Base-by-base conservation (phyloP, 1,139 yeast species). In the Candida sp. region DNA sequence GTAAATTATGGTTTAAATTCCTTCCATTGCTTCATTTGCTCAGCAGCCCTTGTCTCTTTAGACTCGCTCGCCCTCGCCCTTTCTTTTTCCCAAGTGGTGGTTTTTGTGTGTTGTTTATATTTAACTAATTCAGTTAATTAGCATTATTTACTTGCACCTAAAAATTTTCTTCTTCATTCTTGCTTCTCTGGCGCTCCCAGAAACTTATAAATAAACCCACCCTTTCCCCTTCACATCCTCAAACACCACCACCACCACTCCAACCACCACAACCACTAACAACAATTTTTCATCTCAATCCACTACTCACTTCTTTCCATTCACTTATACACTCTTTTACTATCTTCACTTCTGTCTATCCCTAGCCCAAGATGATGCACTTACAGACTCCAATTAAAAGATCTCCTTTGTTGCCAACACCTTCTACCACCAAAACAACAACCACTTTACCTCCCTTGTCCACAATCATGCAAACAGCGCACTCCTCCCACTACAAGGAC, bases 391-490 rank as follows among this genome's bases (percentile, higher is more conserved):
- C 75, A 46, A 68, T 35, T 17, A 44, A 68, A 58, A 67, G 72
- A 58, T 66, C 70, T 11, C 23, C 38, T 17, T 73, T 68, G 46
- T 62, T 69, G 40, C 63, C 71, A n/a, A 67, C 67, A 37, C 42
- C 50, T n/a, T 30, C 49, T 9, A 31, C 50, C 30, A 32, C 53
- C 17, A 32, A 34, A 17, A 17, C 17, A 12, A 28, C 45, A 32
- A 32, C 75, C 42, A 63, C 65, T 54, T 72, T 77, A 53, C 81
- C 81, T 26, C 81, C 81, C 22, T 71, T 77, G 59, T 70, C 77
- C 34, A 62, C 78, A 27, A 61, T 73, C 27, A 65, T 77, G 45
- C 58, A 65, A 42, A 59, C 63, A 38, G 65, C 65, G 28, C 60
- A 51, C 52, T 46, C 57, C 51, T 48, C 42, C 40, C 52, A 52